Percentiles rank a stretch among this genome's conserved stretches.
phyloP scores from a whole-genome alignment of 768 basidiomycete species.

The Leccinum ochraceum region DNA sequence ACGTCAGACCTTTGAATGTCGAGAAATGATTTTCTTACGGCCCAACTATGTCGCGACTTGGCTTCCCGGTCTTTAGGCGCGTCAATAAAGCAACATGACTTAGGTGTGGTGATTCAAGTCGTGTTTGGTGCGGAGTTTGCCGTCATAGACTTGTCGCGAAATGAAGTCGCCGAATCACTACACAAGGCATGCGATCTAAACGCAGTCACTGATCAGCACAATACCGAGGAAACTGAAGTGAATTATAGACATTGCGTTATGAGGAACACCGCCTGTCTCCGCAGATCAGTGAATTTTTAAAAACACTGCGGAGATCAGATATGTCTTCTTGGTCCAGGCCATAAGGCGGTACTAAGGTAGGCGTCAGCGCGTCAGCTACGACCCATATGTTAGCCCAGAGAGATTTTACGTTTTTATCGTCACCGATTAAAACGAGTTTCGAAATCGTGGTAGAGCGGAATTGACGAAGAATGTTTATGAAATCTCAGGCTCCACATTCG shows the following conservation, averaged over 20 bases:
- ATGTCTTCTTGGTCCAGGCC: conserved; percentile 62
- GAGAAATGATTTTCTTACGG: conserved; percentile 21
- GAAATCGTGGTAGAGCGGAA: conserved; percentile 27
- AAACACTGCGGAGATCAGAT: conserved; percentile 65
- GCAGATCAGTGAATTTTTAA: conserved; percentile 65
- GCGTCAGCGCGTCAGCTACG: conserved; percentile 6
- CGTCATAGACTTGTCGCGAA: conserved; percentile 61
- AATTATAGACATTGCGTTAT: conserved; percentile 67
- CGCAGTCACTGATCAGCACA: background rate
- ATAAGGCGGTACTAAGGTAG: conserved; percentile 68
- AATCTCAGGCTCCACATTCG: conserved; percentile 35
- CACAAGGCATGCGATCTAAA: conserved; percentile 78
- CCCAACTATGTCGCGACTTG: conserved; percentile 37
- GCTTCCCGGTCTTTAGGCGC: conserved; percentile 35
- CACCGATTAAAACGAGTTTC: conserved; percentile 44
- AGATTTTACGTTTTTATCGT: conserved; percentile 37
- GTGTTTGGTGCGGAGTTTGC: conserved; percentile 50
- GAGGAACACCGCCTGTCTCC: conserved; percentile 47
- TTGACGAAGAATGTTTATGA: conserved; percentile 35
- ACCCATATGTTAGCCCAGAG: background rate
- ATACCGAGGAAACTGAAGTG: background rate
- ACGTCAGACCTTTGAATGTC: background rate
- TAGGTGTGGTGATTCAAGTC: conserved; percentile 17
- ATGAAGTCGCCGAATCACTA: conserved; percentile 64
- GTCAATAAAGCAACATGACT: conserved; percentile 41